phyloP scores from a whole-genome alignment of 306 rosid species.

The Astragalus glycyphyllos region DNA sequence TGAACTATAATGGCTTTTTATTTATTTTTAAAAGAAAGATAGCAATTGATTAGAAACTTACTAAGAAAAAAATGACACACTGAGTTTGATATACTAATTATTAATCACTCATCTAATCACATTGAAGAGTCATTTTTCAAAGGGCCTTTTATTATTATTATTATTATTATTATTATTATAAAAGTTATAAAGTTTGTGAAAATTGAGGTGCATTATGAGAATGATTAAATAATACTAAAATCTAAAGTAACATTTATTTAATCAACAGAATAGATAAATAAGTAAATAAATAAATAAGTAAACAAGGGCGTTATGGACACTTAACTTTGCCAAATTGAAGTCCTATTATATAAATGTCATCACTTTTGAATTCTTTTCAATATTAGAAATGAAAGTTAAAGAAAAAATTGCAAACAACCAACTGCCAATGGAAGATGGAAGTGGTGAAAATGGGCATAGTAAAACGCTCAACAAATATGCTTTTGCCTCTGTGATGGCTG shows the following conservation, averaged over 20 bases:
- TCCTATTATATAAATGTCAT: constrained; percentile 8
- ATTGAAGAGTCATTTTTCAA: too few species aligned
- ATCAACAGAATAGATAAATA: not conserved
- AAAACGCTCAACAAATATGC: constrained; percentile 62
- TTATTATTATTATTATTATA: too few species aligned
- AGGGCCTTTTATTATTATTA: too few species aligned
- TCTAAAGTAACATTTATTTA: constrained; percentile 19
- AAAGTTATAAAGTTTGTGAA: not conserved
- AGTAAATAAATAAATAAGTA: too few species aligned
- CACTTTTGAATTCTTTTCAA: not conserved
- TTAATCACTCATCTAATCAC: too few species aligned
- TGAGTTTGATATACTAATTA: too few species aligned
- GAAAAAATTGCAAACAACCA: constrained; percentile 21
- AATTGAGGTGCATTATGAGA: not conserved
- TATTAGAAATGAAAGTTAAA: not conserved
- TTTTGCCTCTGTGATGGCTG: constrained; percentile 59
- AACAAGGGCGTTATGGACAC: not conserved
- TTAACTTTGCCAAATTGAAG: not conserved
- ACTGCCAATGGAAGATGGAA: constrained; percentile 31
- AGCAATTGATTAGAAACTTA: too few species aligned
- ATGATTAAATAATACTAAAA: not conserved
- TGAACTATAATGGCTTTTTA: too few species aligned
- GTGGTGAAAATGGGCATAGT: not conserved
- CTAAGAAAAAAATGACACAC: too few species aligned
- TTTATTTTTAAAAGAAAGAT: too few species aligned